These are phyloP conservation scores for Fistulina hepatica DNA, from an alignment of 1,284 basidiomycete species.

Conservation along the genomic window DNA sequence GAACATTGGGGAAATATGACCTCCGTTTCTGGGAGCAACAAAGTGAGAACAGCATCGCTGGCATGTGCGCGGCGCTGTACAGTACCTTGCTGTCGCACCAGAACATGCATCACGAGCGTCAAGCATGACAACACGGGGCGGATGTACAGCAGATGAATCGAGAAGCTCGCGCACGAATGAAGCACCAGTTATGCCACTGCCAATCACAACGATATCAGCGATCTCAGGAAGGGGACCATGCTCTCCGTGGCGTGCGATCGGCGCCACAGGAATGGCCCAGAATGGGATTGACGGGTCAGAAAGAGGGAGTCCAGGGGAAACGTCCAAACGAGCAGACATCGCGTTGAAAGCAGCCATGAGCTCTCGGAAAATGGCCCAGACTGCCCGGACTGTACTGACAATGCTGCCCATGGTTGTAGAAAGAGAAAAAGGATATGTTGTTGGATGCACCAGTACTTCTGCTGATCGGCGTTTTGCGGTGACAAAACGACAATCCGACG, in stretches of 20 bases:
- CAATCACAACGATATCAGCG: constrained; percentile 57
- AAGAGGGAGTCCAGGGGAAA: constrained; percentile 49
- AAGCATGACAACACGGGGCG: constrained; percentile 44
- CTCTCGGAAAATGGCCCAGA: no score
- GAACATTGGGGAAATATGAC: constrained; percentile 53
- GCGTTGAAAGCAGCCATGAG: no score
- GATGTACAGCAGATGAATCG: constrained; percentile 19
- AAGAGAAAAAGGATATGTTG: no score
- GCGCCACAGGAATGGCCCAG: constrained; percentile 47
- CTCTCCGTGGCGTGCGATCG: constrained; percentile 33
- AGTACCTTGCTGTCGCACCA: constrained; percentile 57
- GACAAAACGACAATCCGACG: no score
- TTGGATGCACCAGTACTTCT: no score
- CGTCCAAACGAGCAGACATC: constrained; percentile 22
- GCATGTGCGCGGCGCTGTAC: neutral
- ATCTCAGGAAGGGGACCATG: constrained; percentile 30
- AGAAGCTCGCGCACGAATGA: constrained; percentile 45
- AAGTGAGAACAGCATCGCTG: neutral
- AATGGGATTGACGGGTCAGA: constrained; percentile 41
- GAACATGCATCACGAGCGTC: constrained; percentile 61
- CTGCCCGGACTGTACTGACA: no score
- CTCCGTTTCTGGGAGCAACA: constrained; percentile 45
- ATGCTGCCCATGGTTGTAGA: no score
- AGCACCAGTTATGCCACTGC: constrained; percentile 61
- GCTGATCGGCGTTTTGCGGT: no score